Conservation (phyloP, 2,329 filamentous ascomycete genomes). For the Paraphaeosphaeria minitans region DNA sequence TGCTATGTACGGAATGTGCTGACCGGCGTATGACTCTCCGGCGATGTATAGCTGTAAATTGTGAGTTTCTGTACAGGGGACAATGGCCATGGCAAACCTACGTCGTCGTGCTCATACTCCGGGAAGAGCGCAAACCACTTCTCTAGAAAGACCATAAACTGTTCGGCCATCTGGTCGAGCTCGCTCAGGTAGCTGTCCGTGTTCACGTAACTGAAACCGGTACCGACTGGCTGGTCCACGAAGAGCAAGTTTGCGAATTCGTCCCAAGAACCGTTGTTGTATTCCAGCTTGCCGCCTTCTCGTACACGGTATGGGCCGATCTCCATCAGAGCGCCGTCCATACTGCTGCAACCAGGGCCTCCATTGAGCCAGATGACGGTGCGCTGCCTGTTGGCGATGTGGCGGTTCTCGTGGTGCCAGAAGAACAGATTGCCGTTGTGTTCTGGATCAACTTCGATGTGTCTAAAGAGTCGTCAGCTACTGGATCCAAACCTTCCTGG, state of each 20-base stretch:
- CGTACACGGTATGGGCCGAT: slow-evolving; percentile 89
- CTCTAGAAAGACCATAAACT: slow-evolving; percentile 87
- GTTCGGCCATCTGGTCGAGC: slow-evolving; percentile 83
- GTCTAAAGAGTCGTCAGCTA: slow-evolving; percentile 58
- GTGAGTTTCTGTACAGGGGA: slow-evolving; percentile 20
- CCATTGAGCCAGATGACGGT: slow-evolving; percentile 98
- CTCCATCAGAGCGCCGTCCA: slow-evolving; percentile 96
- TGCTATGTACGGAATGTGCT: slow-evolving; percentile 97
- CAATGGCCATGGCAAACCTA: slow-evolving; percentile 55
- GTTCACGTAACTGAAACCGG: slow-evolving; percentile 94
- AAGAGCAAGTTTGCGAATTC: slow-evolving; percentile 98
- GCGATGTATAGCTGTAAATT: slow-evolving; percentile 79
- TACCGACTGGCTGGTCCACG: slow-evolving; percentile 95
- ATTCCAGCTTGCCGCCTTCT: slow-evolving; percentile 70
- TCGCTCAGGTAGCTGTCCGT: slow-evolving; percentile 86
- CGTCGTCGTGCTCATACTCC: slow-evolving; percentile 89
- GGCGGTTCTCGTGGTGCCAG: slow-evolving; percentile 95
- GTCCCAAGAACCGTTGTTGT: slow-evolving; percentile 97
- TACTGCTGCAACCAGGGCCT: slow-evolving; percentile 94
- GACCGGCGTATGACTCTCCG: slow-evolving; percentile 95
- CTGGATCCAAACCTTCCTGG: slow-evolving; percentile 17
- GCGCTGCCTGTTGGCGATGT: slow-evolving; percentile 88
- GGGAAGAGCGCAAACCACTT: slow-evolving; percentile 92
- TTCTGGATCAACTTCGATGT: slow-evolving; percentile 85
- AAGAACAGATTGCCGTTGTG: slow-evolving; percentile 96